Evolutionary conservation across 495 filamentous ascomycete species (phyloP).

Genomic region (Monascus purpureus): DNA sequence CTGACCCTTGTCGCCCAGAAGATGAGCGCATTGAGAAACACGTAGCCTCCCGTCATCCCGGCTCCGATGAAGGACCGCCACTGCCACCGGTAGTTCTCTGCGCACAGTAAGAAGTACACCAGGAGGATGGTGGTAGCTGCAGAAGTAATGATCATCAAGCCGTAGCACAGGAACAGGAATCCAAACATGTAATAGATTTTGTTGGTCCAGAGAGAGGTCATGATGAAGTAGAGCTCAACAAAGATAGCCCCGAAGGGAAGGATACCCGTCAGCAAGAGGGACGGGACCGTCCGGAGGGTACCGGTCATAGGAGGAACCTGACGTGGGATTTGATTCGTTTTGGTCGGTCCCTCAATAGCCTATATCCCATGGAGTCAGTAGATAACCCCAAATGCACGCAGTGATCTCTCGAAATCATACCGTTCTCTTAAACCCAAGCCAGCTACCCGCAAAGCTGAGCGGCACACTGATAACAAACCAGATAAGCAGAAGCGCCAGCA

Average conservation of each 20-base stretch:
- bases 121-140: conserved; percentile 84
- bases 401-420: conserved; percentile 15
- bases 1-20: conserved; percentile 80
- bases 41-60: conserved; percentile 75
- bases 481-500: conserved; percentile 82
- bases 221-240: conserved; percentile 96
- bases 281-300: conserved; percentile 73
- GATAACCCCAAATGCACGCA: background rate
- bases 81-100: conserved; percentile 98
- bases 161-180: conserved; percentile 95
- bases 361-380: conserved; percentile 11
- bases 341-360: conserved; percentile 62
- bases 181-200: conserved; percentile 99
- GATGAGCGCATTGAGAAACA: conserved; percentile 75
- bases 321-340: conserved; percentile 93
- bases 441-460: conserved; percentile 77
- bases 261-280: conserved; percentile 77
- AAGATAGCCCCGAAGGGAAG: conserved; percentile 94
- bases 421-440: conserved; percentile 70
- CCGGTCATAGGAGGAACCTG: conserved; percentile 76
- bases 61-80: conserved; percentile 87
- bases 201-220: conserved; percentile 93
- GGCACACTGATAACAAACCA: conserved; percentile 97
- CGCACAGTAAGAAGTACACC: conserved; percentile 88
- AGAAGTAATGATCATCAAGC: conserved; percentile 90